Conservation (phyloP, 495 filamentous ascomycete species). For the Annulohypoxylon moriforme region DNA sequence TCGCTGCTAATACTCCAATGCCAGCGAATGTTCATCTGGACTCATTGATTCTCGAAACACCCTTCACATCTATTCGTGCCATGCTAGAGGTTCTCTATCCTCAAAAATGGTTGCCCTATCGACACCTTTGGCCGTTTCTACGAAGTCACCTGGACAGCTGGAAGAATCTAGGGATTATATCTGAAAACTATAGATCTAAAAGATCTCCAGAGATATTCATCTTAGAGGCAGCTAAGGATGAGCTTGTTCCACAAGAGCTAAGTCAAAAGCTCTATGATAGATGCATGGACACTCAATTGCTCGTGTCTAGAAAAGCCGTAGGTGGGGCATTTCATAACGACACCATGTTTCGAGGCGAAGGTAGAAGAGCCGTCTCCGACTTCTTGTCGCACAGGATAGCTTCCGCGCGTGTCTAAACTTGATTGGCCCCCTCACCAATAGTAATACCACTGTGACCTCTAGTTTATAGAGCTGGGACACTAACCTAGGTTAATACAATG, state of each 20-base stretch:
- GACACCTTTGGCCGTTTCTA: slow-evolving; percentile 61
- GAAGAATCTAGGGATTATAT: slow-evolving; percentile 54
- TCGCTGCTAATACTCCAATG: slow-evolving; percentile 50
- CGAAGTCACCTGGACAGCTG: slow-evolving; percentile 60
- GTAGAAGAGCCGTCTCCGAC: slow-evolving; percentile 55
- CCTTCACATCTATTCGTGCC: slow-evolving; percentile 75
- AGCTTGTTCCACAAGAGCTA: slow-evolving; percentile 72
- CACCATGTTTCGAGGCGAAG: slow-evolving; percentile 56
- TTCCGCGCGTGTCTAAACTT: slow-evolving; percentile 29
- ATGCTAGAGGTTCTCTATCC: slow-evolving; percentile 83
- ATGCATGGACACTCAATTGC: slow-evolving; percentile 54
- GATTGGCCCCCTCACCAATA: slow-evolving; percentile 16
- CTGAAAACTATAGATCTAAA: slow-evolving; percentile 34
- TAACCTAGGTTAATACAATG: neutral
- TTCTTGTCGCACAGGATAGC: slow-evolving; percentile 41
- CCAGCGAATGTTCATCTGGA: slow-evolving; percentile 49
- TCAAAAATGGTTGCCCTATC: slow-evolving; percentile 84
- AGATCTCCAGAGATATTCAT: slow-evolving; percentile 62
- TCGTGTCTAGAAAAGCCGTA: slow-evolving; percentile 52
- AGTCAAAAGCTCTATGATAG: slow-evolving; percentile 60
- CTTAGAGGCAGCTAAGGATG: slow-evolving; percentile 72
- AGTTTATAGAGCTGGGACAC: neutral
- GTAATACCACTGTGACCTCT: slow-evolving; percentile 10
- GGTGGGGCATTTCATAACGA: slow-evolving; percentile 60
- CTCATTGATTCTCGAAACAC: slow-evolving; percentile 78